These are phyloP conservation scores for Albugo laibachii DNA, from an alignment of 352 stramenopile genomes.

Conservation along the genomic window DNA sequence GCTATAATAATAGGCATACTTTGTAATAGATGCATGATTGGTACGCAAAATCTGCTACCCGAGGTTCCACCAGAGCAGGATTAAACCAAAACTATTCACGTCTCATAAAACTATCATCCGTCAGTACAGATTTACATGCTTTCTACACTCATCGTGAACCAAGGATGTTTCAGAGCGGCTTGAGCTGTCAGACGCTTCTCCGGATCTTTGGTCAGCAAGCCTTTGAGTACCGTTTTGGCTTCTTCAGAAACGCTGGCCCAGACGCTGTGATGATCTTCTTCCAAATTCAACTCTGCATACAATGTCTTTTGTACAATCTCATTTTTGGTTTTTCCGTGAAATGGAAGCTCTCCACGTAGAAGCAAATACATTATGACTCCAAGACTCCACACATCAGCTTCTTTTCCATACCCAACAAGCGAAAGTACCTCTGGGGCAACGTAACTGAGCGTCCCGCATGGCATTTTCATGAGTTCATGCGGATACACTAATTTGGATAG, in stretches of 20 bases:
- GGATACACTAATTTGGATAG: slow-evolving; percentile 84
- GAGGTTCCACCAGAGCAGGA: too few species aligned
- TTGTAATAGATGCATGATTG: too few species aligned
- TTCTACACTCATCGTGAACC: slow-evolving; percentile 24
- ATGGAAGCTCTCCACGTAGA: slow-evolving; percentile 74
- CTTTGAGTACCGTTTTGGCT: slow-evolving; percentile 48
- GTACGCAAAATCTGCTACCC: too few species aligned
- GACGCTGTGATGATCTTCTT: slow-evolving; percentile 4
- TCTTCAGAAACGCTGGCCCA: slow-evolving; percentile 33
- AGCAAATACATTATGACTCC: slow-evolving; percentile 88
- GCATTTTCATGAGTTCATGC: slow-evolving; percentile 86
- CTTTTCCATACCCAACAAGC: slow-evolving; percentile 70
- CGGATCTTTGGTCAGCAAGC: slow-evolving; percentile 72
- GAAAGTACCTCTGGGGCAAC: slow-evolving; percentile 85
- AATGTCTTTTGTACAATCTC: slow-evolving; percentile 87
- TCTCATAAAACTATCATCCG: too few species aligned
- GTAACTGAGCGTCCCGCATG: slow-evolving; percentile 86
- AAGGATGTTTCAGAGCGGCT: slow-evolving; percentile 60
- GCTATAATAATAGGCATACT: too few species aligned
- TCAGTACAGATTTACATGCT: neutral
- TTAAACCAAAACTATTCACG: too few species aligned
- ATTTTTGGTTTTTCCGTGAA: slow-evolving; percentile 80
- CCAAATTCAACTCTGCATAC: slow-evolving; percentile 64
- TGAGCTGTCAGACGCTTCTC: slow-evolving; percentile 55
- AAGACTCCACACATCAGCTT: slow-evolving; percentile 85